Conservation (phyloP, 2,329 filamentous ascomycete species). For the Lachnellula suecica region DNA sequence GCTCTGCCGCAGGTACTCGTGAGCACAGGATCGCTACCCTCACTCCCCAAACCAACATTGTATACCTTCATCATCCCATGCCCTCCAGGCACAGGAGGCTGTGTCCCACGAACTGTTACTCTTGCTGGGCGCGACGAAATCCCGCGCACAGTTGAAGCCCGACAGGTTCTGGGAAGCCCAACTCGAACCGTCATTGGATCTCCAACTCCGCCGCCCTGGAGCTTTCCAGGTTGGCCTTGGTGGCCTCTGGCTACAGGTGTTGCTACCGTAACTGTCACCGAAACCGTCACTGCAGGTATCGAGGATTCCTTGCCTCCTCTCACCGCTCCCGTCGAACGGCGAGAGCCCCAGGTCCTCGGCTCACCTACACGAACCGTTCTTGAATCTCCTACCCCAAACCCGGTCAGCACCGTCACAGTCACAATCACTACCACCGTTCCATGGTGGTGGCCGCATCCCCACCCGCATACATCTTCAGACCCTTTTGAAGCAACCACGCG, state of each 20-base stretch:
- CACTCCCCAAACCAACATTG: neutral
- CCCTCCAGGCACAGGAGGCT: constrained; percentile 1
- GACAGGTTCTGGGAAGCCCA: neutral
- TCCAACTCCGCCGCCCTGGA: neutral
- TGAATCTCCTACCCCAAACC: neutral
- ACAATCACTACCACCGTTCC: neutral
- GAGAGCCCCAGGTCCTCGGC: constrained; percentile 10
- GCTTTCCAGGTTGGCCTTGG: neutral
- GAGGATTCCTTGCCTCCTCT: neutral
- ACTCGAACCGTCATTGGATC: constrained; percentile 2
- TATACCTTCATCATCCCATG: constrained; percentile 7
- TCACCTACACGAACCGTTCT: constrained; percentile 2
- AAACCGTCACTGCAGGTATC: neutral
- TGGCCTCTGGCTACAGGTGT: neutral
- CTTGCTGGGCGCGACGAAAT: neutral
- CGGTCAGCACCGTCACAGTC: neutral
- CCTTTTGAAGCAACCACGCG: constrained; percentile 1
- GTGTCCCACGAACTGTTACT: constrained; percentile 1
- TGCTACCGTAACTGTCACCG: neutral
- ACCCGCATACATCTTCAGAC: neutral
- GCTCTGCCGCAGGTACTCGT: constrained; percentile 12
- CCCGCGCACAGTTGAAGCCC: neutral
- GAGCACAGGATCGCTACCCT: neutral
- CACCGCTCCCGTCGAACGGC: constrained; percentile 1
- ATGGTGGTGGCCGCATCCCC: neutral